phyloP scores from a whole-genome alignment of 164 flowering plant species.

The Akebia trifoliata region DNA sequence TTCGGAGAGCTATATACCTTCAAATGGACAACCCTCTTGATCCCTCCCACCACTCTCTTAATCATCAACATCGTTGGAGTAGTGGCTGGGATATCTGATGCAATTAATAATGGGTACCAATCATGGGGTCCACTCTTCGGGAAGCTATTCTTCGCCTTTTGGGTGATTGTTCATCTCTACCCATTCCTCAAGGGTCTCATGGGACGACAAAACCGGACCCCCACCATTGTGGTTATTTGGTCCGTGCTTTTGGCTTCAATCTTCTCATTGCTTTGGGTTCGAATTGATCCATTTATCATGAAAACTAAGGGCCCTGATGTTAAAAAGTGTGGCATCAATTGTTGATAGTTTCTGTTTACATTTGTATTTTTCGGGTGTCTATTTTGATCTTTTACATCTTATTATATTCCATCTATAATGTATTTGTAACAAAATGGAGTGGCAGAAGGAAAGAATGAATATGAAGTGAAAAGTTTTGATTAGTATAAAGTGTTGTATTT shows the following conservation, averaged over 20 bases:
- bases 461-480: conserved; percentile 25
- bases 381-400: conserved; percentile 2
- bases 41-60: conserved; percentile 79
- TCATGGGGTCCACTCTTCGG: conserved; percentile 86
- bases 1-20: conserved; percentile 72
- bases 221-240: conserved; percentile 87
- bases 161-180: conserved; percentile 84
- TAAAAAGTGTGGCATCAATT: conserved; percentile 75
- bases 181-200: conserved; percentile 92
- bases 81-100: conserved; percentile 89
- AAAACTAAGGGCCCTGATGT: conserved; percentile 78
- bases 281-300: conserved; percentile 77
- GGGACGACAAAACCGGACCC: conserved; percentile 88
- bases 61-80: conserved; percentile 80
- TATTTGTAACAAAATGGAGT: conserved; percentile 13
- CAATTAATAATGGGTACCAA: conserved; percentile 78
- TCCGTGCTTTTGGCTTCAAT: conserved; percentile 82
- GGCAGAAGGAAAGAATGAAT: conserved; percentile 24
- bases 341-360: conserved; percentile 29
- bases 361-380: conserved; percentile 5
- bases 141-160: conserved; percentile 78
- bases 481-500: conserved; percentile 10
- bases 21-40: conserved; percentile 83
- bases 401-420: conserved; percentile 1
- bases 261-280: conserved; percentile 86